Conservation (phyloP, 2,329 filamentous ascomycete genomes). For the Stylonectria norvegica region DNA sequence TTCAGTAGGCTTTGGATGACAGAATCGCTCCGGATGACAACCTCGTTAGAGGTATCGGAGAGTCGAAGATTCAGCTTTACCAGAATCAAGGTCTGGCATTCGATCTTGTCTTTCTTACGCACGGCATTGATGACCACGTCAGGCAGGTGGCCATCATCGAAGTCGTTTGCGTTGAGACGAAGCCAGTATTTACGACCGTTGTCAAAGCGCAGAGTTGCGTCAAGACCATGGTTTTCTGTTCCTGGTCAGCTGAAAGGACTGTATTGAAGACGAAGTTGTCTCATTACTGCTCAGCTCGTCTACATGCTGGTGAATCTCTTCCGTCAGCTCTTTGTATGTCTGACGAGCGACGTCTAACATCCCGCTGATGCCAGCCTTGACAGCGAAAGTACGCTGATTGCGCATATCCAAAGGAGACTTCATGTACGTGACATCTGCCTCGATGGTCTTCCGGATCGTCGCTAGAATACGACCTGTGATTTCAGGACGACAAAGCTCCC, state of each 20-base stretch:
- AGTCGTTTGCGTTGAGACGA: conserved; percentile 57
- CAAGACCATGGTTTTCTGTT: conserved; percentile 54
- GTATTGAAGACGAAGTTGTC: no score
- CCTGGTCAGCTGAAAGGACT: no score
- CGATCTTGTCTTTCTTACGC: conserved; percentile 68
- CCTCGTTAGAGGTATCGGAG: conserved; percentile 76
- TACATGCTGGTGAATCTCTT: conserved; percentile 71
- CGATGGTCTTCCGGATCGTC: conserved; percentile 68
- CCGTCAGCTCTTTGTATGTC: conserved; percentile 83
- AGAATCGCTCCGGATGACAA: conserved; percentile 76
- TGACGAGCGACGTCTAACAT: conserved; percentile 84
- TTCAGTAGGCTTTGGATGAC: conserved; percentile 69
- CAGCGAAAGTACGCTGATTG: conserved; percentile 86
- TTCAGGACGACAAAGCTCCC: conserved; percentile 64
- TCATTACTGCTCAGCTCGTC: conserved; percentile 60
- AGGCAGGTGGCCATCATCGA: conserved; percentile 59
- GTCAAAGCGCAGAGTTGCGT: conserved; percentile 71
- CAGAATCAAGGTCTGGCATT: conserved; percentile 83
- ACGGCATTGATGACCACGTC: conserved; percentile 74
- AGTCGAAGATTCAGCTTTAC: conserved; percentile 79
- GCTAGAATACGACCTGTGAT: conserved; percentile 58
- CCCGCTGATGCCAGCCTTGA: conserved; percentile 80
- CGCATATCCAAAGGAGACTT: conserved; percentile 78
- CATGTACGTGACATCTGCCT: conserved; percentile 76
- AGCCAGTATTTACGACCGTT: conserved; percentile 77